These are phyloP conservation scores for Trifolium subterraneum DNA, from an alignment of 306 rosid species.

Conservation along the genomic window DNA sequence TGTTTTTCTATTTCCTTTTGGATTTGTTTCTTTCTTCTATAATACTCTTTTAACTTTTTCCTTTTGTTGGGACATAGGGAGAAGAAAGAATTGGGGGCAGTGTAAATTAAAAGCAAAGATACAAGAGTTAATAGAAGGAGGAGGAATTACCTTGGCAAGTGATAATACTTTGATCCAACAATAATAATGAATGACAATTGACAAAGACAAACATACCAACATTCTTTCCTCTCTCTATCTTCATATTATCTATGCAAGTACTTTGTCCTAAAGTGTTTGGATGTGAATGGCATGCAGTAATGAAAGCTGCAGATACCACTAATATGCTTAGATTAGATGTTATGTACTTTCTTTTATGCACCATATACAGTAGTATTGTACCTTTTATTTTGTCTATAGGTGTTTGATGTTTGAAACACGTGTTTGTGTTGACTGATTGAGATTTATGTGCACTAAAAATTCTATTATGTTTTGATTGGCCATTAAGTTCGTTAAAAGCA, in stretches of 20 bases:
- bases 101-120: constrained; percentile 45
- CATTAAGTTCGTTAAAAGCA: constrained; percentile 14
- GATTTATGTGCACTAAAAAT: constrained; percentile 44
- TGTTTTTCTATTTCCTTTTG: neutral
- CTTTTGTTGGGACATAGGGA: constrained; percentile 49
- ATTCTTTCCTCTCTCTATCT: constrained; percentile 46
- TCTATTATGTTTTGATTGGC: constrained; percentile 46
- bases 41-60: constrained; percentile 42
- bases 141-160: constrained; percentile 54
- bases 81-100: constrained; percentile 54
- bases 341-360: constrained; percentile 50
- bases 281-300: constrained; percentile 71
- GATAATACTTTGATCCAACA: constrained; percentile 64
- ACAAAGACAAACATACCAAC: constrained; percentile 77
- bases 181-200: too few relatives aligned
- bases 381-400: constrained; percentile 18
- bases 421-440: constrained; percentile 43
- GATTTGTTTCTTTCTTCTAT: constrained; percentile 12
- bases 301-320: constrained; percentile 75
- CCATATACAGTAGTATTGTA: neutral
- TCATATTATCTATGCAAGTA: constrained; percentile 43
- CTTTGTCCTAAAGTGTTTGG: constrained; percentile 76
- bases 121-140: constrained; percentile 45
- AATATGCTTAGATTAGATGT: constrained; percentile 51
- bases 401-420: constrained; percentile 43